These are phyloP conservation scores for Xylariaceae sp. DNA, from an alignment of 2,329 filamentous ascomycete genomes.

Conservation along the genomic window DNA sequence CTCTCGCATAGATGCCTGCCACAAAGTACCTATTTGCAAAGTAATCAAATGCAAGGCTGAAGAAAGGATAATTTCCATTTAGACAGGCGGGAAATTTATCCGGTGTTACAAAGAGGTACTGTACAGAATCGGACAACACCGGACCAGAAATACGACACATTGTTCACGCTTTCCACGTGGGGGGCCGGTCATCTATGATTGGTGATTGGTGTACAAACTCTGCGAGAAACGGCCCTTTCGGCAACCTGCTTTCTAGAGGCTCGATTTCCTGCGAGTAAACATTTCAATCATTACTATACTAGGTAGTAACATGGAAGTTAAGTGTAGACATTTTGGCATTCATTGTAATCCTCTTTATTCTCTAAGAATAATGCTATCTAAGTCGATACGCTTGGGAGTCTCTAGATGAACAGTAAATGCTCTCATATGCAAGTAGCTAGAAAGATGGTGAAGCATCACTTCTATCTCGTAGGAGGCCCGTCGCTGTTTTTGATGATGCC, in stretches of 20 bases:
- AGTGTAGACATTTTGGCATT: neutral
- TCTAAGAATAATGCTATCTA: neutral
- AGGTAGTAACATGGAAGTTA: too few relatives aligned
- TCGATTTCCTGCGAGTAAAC: too few relatives aligned
- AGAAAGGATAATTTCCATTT: neutral
- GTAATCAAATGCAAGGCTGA: slow-evolving; percentile 16
- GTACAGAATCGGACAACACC: neutral
- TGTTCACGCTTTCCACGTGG: slow-evolving; percentile 27
- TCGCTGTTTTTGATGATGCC: slow-evolving; percentile 7
- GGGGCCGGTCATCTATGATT: slow-evolving; percentile 10
- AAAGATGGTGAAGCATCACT: slow-evolving; percentile 11
- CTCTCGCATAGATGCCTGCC: slow-evolving; percentile 12
- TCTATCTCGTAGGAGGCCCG: slow-evolving; percentile 6
- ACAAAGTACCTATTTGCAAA: neutral
- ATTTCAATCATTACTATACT: too few relatives aligned
- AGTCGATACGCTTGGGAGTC: neutral
- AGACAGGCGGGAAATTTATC: too few relatives aligned
- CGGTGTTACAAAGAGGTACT: too few relatives aligned
- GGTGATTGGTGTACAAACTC: slow-evolving; percentile 2
- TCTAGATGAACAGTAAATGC: slow-evolving; percentile 1
- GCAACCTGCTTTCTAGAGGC: neutral
- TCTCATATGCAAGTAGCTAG: slow-evolving; percentile 1
- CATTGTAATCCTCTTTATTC: neutral
- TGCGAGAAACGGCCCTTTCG: neutral
- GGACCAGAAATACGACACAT: too few relatives aligned